phyloP scores from a whole-genome alignment of 164 flowering plant genomes.

The Tetrastigma voinierianum region DNA sequence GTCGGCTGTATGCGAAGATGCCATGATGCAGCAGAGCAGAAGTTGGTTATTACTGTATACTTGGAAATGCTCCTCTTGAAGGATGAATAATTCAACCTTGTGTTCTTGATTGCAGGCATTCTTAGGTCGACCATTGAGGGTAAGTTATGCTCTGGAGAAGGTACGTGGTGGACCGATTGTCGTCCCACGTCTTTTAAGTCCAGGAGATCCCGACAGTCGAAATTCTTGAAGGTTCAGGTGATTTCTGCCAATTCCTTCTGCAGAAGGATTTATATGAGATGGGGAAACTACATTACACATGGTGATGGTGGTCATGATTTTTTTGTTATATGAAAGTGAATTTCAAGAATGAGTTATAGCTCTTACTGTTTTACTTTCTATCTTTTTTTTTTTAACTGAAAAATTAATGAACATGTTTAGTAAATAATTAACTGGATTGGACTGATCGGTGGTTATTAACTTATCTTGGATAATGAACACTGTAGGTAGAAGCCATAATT shows the following conservation, averaged over 20 bases:
- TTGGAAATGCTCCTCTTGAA: background rate
- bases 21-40: slow-evolving; percentile 76
- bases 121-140: slow-evolving; percentile 79
- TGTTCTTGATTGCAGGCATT: slow-evolving; percentile 52
- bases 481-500: no score
- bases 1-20: slow-evolving; percentile 77
- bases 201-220: slow-evolving; percentile 13
- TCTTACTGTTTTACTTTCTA: no score
- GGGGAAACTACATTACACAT: background rate
- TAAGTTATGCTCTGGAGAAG: slow-evolving; percentile 73
- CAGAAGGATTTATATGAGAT: background rate
- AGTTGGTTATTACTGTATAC: background rate
- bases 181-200: slow-evolving; percentile 63
- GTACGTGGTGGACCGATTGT: slow-evolving; percentile 79
- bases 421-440: no score
- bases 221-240: slow-evolving; percentile 21
- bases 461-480: no score
- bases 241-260: background rate
- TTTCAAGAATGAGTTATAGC: no score
- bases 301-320: background rate
- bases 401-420: no score
- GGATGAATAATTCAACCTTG: no score
- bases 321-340: background rate
- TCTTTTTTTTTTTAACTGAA: no score
- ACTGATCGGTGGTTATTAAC: no score